phyloP scores from a whole-genome alignment of 23 red algal genomes.

The Gracilaria caudata region DNA sequence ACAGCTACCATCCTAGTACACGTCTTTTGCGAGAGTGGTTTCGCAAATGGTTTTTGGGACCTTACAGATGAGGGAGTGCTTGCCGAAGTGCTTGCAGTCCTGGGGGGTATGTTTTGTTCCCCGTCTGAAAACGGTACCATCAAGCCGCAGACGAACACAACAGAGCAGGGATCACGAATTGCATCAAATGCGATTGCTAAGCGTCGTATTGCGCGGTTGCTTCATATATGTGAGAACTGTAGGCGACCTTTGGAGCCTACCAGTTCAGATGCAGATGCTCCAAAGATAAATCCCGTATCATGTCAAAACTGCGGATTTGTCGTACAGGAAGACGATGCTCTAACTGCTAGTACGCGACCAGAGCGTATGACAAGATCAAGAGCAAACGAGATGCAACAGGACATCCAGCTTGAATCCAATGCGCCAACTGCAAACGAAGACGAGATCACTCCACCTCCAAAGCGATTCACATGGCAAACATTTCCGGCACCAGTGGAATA shows the following conservation, averaged over 20 bases:
- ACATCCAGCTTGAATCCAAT: not conserved
- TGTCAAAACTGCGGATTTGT: constrained; percentile 32
- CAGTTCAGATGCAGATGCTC: not conserved
- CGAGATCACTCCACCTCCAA: not conserved
- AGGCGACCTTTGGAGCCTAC: not conserved
- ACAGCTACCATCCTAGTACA: constrained; percentile 47
- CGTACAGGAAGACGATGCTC: constrained; percentile 8
- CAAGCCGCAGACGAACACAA: not conserved
- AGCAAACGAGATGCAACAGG: constrained; percentile 4
- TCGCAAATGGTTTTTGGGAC: constrained; percentile 37
- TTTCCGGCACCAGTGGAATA: constrained; percentile 64
- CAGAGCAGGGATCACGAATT: not conserved
- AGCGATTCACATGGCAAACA: constrained; percentile 34
- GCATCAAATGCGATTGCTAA: not conserved
- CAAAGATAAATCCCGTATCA: not conserved
- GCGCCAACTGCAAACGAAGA: not conserved
- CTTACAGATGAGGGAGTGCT: constrained; percentile 46
- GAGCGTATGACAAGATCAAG: constrained; percentile 15
- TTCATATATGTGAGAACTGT: constrained; percentile 55
- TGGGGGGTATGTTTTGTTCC: constrained; percentile 62
- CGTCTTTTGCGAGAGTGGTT: constrained; percentile 55
- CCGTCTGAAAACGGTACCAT: constrained; percentile 10
- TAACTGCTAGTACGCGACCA: not conserved
- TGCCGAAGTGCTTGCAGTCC: constrained; percentile 39
- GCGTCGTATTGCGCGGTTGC: constrained; percentile 17